Conservation (phyloP, 305 asterid species). For the Rubia peregrina region DNA sequence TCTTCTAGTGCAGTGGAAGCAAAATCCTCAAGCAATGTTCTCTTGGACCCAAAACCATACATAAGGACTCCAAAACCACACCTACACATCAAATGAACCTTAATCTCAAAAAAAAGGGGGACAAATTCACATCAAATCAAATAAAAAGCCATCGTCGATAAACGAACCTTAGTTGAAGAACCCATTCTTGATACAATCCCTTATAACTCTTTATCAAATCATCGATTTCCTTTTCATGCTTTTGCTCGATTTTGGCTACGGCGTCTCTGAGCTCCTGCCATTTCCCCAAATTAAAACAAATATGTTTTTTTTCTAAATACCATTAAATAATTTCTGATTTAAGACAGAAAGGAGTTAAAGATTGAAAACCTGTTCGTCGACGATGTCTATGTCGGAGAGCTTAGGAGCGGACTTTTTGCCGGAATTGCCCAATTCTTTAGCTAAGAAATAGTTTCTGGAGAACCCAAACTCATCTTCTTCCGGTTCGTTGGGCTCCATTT, state of each 20-base stretch:
- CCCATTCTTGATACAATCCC: conserved; percentile 59
- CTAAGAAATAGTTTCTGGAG: conserved; percentile 79
- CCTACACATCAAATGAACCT: conserved; percentile 27
- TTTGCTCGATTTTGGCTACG: conserved; percentile 54
- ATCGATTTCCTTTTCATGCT: conserved; percentile 67
- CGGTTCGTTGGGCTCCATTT: conserved; percentile 42
- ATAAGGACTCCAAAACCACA: conserved; percentile 80
- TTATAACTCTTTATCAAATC: conserved; percentile 46
- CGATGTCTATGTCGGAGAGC: conserved; percentile 53
- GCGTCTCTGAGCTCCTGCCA: conserved; percentile 69
- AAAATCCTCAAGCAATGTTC: conserved; percentile 72
- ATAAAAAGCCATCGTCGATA: not conserved
- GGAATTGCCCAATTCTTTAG: conserved; percentile 65
- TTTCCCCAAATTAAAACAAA: not conserved
- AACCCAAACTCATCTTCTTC: conserved; percentile 84
- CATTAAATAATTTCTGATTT: not conserved
- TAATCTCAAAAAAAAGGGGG: not conserved
- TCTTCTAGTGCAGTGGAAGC: conserved; percentile 68
- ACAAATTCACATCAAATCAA: conserved; percentile 1
- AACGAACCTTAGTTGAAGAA: conserved; percentile 46
- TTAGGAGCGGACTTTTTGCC: conserved; percentile 59
- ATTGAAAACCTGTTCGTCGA: conserved; percentile 57
- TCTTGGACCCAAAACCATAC: conserved; percentile 96
- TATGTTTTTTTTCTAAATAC: not conserved
- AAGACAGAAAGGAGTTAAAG: not conserved